phyloP scores from a whole-genome alignment of 2,329 filamentous ascomycete genomes.

The Sporothrix mexicana region DNA sequence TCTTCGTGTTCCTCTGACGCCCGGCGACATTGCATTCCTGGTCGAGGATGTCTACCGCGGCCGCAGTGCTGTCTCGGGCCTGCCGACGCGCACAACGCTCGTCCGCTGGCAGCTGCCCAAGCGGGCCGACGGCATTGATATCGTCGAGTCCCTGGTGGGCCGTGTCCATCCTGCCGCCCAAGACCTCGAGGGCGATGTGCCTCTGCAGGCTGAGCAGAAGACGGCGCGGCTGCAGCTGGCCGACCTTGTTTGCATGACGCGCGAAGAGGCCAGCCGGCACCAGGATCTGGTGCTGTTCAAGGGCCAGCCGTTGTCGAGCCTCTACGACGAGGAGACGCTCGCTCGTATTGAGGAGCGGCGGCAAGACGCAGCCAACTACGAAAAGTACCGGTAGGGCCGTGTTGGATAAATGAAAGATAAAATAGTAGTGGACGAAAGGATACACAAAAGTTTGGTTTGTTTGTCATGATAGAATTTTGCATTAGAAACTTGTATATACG shows the following conservation, averaged over 20 bases:
- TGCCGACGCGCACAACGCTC: slow-evolving; percentile 79
- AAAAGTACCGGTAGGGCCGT: slow-evolving; percentile 43
- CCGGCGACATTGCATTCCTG: slow-evolving; percentile 83
- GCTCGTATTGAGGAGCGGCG: slow-evolving; percentile 69
- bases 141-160: slow-evolving; percentile 43
- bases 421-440: background rate
- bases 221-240: slow-evolving; percentile 70
- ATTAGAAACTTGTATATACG: background rate
- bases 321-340: slow-evolving; percentile 75
- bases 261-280: slow-evolving; percentile 82
- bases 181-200: slow-evolving; percentile 29
- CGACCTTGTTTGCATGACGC: slow-evolving; percentile 89
- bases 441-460: background rate
- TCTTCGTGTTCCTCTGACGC: slow-evolving; percentile 77
- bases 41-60: slow-evolving; percentile 88
- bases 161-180: slow-evolving; percentile 52
- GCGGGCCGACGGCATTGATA: slow-evolving; percentile 50
- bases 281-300: slow-evolving; percentile 79
- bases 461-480: slow-evolving; percentile 5
- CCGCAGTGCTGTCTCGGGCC: slow-evolving; percentile 79
- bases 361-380: slow-evolving; percentile 68
- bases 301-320: slow-evolving; percentile 67
- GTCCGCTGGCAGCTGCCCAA: slow-evolving; percentile 68
- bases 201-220: slow-evolving; percentile 68
- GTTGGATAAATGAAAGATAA: background rate